These are phyloP conservation scores for Chimonanthus praecox DNA, from an alignment of 164 flowering plant species.

Conservation along the genomic window DNA sequence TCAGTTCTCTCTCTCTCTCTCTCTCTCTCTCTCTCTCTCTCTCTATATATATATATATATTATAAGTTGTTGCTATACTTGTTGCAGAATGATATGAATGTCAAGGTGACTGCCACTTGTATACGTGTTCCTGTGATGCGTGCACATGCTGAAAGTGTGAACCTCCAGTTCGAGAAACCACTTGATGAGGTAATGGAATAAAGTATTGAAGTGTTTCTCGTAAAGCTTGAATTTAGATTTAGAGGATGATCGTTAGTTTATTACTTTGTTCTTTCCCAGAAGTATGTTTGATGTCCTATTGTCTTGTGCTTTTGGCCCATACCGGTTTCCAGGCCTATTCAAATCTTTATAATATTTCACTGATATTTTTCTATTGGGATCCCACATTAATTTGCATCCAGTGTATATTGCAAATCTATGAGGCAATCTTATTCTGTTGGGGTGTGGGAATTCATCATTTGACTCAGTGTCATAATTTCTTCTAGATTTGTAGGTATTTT, in stretches of 20 bases:
- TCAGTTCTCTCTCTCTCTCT: neutral
- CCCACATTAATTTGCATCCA: too few relatives aligned
- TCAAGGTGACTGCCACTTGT: slow-evolving; percentile 95
- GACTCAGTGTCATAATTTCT: too few relatives aligned
- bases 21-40: neutral
- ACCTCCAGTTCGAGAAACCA: slow-evolving; percentile 89
- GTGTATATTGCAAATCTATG: too few relatives aligned
- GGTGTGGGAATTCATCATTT: too few relatives aligned
- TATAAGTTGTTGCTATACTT: neutral
- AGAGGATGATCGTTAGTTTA: too few relatives aligned
- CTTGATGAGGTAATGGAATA: slow-evolving; percentile 72
- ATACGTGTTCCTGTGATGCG: slow-evolving; percentile 99
- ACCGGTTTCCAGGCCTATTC: too few relatives aligned
- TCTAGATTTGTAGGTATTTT: too few relatives aligned
- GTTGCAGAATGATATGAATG: slow-evolving; percentile 62
- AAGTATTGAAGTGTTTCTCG: neutral
- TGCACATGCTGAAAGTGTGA: slow-evolving; percentile 96
- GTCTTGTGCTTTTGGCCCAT: too few relatives aligned
- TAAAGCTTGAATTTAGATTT: neutral
- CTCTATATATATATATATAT: too few relatives aligned
- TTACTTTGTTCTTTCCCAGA: neutral
- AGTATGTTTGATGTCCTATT: neutral
- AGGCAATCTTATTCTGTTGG: too few relatives aligned
- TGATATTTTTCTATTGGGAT: too few relatives aligned
- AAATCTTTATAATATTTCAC: too few relatives aligned